Conservation (phyloP, 306 rosid genomes). For the Dalbergia cultrata region DNA sequence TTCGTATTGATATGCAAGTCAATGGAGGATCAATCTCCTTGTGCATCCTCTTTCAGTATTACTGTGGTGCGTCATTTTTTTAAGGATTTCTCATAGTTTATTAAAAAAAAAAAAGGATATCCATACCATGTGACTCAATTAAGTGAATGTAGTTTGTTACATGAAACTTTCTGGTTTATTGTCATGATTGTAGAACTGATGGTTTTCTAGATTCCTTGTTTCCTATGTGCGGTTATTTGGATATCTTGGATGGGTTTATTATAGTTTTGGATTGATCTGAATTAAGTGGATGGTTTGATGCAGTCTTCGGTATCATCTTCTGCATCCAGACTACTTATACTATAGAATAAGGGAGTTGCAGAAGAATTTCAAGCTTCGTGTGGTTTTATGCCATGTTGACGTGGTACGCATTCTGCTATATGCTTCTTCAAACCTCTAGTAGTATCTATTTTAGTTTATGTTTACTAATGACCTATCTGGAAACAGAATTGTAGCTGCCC, state of each 20-base stretch:
- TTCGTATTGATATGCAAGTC: not conserved
- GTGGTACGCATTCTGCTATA: conserved; percentile 65
- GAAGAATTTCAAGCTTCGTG: conserved; percentile 90
- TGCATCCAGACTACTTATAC: conserved; percentile 94
- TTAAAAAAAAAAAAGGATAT: not conserved
- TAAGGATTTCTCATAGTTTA: not conserved
- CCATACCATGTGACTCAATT: not conserved
- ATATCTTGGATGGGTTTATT: conserved; percentile 26
- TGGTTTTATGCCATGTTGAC: conserved; percentile 91
- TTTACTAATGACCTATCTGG: conserved; percentile 24
- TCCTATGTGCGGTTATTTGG: not conserved
- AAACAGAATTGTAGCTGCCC: conserved; percentile 3
- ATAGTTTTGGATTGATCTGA: conserved; percentile 27
- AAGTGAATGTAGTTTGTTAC: not conserved
- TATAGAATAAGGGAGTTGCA: conserved; percentile 93
- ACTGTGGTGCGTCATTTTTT: not conserved
- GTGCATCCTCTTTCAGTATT: not conserved
- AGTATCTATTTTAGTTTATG: conserved; percentile 27
- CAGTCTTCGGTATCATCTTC: conserved; percentile 98
- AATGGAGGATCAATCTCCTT: not conserved
- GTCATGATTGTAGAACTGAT: conserved; percentile 13
- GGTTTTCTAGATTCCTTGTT: conserved; percentile 29
- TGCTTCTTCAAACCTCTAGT: conserved; percentile 16
- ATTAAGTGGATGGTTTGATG: conserved; percentile 50
- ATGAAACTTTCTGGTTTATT: conserved; percentile 9